phyloP scores from a whole-genome alignment of 768 basidiomycete genomes.

The Tulasnella sp. region DNA sequence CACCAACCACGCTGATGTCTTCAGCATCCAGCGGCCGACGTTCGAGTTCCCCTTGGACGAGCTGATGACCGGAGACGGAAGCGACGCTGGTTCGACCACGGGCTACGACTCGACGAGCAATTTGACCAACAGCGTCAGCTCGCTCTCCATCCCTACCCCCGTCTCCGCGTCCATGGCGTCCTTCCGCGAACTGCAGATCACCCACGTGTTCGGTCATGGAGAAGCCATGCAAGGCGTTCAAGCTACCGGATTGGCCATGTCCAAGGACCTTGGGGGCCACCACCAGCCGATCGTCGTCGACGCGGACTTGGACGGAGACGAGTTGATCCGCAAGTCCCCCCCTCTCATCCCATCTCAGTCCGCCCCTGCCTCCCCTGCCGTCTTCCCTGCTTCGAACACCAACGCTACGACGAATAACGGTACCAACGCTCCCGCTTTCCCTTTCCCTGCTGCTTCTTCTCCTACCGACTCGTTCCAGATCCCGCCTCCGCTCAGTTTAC shows the following conservation, averaged over 20 bases:
- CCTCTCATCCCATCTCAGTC: conserved; percentile 13
- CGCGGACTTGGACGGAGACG: conserved; percentile 15
- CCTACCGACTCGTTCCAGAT: neutral
- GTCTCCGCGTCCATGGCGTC: conserved; percentile 17
- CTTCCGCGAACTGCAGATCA: conserved; percentile 15
- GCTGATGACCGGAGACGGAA: conserved; percentile 46
- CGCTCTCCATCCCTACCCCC: conserved; percentile 17
- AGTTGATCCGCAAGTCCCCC: conserved; percentile 7
- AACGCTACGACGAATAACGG: neutral
- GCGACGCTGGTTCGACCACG: conserved; percentile 8
- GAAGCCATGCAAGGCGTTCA: conserved; percentile 18
- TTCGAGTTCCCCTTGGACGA: conserved; percentile 85
- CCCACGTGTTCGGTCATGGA: neutral
- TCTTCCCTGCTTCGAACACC: neutral
- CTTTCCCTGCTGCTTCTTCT: neutral
- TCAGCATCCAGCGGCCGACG: conserved; percentile 65
- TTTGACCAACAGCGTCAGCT: conserved; percentile 17
- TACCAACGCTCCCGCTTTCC: neutral
- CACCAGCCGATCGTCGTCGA: neutral
- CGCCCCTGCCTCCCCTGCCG: conserved; percentile 14
- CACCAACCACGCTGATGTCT: conserved; percentile 28
- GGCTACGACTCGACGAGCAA: neutral
- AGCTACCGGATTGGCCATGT: neutral
- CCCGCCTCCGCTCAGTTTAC: conserved; percentile 15
- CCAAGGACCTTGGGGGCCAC: neutral